Evolutionary conservation across 352 stramenopile species (phyloP).

Genomic region (Phytophthora crassamura): DNA sequence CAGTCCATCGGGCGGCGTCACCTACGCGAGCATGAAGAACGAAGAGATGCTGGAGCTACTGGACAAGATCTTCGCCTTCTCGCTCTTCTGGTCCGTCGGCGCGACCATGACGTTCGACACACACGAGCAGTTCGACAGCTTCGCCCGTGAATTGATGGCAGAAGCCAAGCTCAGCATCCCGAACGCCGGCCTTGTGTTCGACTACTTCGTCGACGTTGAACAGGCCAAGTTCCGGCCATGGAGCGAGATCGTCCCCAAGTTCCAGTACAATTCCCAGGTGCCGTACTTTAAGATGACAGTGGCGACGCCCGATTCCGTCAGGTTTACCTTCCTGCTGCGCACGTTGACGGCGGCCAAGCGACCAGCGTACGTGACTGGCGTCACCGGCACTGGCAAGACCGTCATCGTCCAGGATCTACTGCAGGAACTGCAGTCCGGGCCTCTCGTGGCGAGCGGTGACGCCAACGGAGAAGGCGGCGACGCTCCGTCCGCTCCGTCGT

Average conservation of each 20-base stretch:
- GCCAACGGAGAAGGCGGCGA: slow-evolving; percentile 31
- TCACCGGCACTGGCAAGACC: slow-evolving; percentile 92
- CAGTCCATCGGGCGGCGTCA: slow-evolving; percentile 43
- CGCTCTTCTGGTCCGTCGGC: slow-evolving; percentile 92
- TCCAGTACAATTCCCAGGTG: slow-evolving; percentile 62
- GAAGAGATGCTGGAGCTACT: slow-evolving; percentile 61
- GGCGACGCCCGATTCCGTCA: slow-evolving; percentile 73
- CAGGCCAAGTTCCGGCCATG: slow-evolving; percentile 57
- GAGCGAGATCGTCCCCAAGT: slow-evolving; percentile 72
- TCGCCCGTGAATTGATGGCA: slow-evolving; percentile 64
- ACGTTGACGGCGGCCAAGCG: slow-evolving; percentile 66
- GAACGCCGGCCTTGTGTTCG: slow-evolving; percentile 73
- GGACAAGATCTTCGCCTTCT: slow-evolving; percentile 90
- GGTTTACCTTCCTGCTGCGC: slow-evolving; percentile 67
- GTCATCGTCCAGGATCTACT: slow-evolving; percentile 88
- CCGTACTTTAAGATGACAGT: slow-evolving; percentile 89
- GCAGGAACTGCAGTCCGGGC: slow-evolving; percentile 47
- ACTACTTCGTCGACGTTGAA: slow-evolving; percentile 86
- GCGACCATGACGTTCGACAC: slow-evolving; percentile 83
- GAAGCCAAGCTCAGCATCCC: slow-evolving; percentile 66
- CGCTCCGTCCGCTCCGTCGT: slow-evolving; percentile 28
- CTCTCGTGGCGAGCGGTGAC: slow-evolving; percentile 17
- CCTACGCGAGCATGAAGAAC: slow-evolving; percentile 33
- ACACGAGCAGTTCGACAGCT: slow-evolving; percentile 84
- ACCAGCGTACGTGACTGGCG: slow-evolving; percentile 90